A percentile compares a stretch with the other conserved stretches of the same genome.
phyloP scores from a whole-genome alignment of 768 basidiomycete species.

The Trametes villosa region DNA sequence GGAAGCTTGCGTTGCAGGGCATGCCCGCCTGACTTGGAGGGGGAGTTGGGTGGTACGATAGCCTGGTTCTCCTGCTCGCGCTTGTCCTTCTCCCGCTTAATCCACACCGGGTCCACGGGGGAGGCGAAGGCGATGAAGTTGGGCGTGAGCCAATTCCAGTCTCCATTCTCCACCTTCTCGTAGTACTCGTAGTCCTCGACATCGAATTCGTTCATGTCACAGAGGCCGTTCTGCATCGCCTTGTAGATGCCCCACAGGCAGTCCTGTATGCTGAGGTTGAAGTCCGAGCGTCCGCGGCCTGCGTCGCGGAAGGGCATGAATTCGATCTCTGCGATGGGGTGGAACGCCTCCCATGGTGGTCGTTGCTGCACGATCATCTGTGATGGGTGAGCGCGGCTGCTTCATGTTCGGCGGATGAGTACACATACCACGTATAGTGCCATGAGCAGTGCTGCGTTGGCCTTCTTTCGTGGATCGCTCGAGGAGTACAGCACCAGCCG shows the following conservation, averaged over 20 bases:
- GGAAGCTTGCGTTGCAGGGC: slow-evolving; percentile 80
- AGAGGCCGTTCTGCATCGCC: slow-evolving; percentile 88
- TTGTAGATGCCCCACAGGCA: slow-evolving; percentile 89
- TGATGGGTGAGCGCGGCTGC: neutral
- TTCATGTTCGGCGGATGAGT: neutral
- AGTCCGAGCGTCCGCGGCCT: slow-evolving; percentile 89
- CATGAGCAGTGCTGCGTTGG: slow-evolving; percentile 94
- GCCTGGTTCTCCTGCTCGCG: slow-evolving; percentile 42
- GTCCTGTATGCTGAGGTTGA: slow-evolving; percentile 92
- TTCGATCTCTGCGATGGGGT: slow-evolving; percentile 89
- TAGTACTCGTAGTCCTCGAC: slow-evolving; percentile 93
- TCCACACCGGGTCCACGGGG: slow-evolving; percentile 80
- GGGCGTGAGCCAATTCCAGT: slow-evolving; percentile 95
- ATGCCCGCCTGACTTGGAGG: slow-evolving; percentile 38
- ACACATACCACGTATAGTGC: slow-evolving; percentile 85
- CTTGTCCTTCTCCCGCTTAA: slow-evolving; percentile 75
- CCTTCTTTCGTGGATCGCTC: slow-evolving; percentile 83
- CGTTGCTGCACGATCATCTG: slow-evolving; percentile 93
- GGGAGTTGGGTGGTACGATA: slow-evolving; percentile 22
- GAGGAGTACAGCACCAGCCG: slow-evolving; percentile 88
- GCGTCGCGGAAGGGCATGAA: slow-evolving; percentile 97
- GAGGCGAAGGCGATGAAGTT: slow-evolving; percentile 95
- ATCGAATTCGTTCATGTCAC: slow-evolving; percentile 93
- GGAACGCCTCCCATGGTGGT: slow-evolving; percentile 93
- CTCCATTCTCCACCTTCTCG: slow-evolving; percentile 94